phyloP scores from a whole-genome alignment of 2,329 filamentous ascomycete genomes.

The Tolypocladium album region DNA sequence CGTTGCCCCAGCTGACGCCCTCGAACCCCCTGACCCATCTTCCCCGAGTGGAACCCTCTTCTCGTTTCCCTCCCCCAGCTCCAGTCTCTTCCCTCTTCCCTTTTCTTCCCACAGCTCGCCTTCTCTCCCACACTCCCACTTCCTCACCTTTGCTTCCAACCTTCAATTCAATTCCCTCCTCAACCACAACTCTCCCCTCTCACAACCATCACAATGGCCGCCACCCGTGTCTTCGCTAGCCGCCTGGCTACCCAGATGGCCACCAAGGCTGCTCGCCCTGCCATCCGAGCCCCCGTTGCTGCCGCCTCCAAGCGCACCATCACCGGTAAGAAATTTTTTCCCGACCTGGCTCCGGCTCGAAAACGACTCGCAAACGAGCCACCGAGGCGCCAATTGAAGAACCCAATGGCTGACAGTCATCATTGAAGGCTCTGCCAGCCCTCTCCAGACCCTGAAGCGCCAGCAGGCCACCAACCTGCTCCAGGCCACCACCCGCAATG shows the following conservation, averaged over 20 bases:
- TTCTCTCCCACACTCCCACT: constrained; percentile 15
- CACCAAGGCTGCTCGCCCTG: constrained; percentile 68
- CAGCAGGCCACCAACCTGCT: constrained; percentile 57
- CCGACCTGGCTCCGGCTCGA: constrained; percentile 4
- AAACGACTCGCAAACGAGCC: constrained; percentile 12
- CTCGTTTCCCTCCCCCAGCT: constrained; percentile 20
- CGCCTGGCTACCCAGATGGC: constrained; percentile 69
- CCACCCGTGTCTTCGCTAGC: constrained; percentile 66
- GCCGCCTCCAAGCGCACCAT: constrained; percentile 66
- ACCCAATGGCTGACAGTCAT: constrained; percentile 20
- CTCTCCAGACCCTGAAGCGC: constrained; percentile 68
- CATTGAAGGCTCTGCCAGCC: constrained; percentile 41
- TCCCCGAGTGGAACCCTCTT: constrained; percentile 23
- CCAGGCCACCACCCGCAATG: constrained; percentile 55
- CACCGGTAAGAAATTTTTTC: constrained; percentile 46
- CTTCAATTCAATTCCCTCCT: constrained; percentile 19
- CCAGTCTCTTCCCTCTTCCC: constrained; percentile 27
- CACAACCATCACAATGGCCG: constrained; percentile 64
- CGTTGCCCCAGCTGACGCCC: constrained; percentile 24
- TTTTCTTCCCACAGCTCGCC: constrained; percentile 25
- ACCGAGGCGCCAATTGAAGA: constrained; percentile 19
- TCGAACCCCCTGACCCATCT: constrained; percentile 15
- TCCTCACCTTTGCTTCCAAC: constrained; percentile 22
- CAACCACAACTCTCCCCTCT: constrained; percentile 14
- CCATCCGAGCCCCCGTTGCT: constrained; percentile 52